Evolutionary conservation across 208 protist genomes (phyloP).

Genomic region (Balamuthia mandrillaris): DNA sequence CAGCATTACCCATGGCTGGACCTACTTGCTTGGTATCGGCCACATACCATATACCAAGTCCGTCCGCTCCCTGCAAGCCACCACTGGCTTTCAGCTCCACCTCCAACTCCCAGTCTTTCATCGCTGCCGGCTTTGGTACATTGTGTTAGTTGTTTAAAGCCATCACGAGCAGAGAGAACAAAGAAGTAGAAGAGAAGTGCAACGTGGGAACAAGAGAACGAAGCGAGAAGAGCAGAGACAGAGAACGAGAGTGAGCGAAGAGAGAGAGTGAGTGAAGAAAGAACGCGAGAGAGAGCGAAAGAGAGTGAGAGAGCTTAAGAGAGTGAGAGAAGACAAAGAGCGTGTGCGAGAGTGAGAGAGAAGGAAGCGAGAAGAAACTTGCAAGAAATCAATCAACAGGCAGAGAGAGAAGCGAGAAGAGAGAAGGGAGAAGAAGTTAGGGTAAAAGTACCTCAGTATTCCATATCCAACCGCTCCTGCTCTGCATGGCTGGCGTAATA

Average conservation of each 20-base stretch:
- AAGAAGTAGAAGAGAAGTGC: too few species aligned
- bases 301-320: background rate
- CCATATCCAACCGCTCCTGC: constrained; percentile 29
- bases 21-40: constrained; percentile 32
- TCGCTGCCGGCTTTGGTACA: constrained; percentile 12
- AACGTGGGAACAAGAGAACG: too few species aligned
- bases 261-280: background rate
- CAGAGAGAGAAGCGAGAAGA: too few species aligned
- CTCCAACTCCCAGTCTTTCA: constrained; percentile 42
- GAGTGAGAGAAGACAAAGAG: background rate
- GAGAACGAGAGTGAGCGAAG: background rate
- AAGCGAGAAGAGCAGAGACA: background rate
- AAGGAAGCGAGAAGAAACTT: too few species aligned
- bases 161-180: too few species aligned
- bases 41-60: constrained; percentile 62
- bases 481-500: constrained; percentile 42
- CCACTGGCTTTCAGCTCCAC: constrained; percentile 38
- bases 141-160: too few species aligned
- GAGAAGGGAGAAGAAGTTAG: background rate
- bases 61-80: constrained; percentile 53
- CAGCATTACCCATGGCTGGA: constrained; percentile 47
- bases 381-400: too few species aligned
- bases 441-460: constrained; percentile 40
- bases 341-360: too few species aligned
- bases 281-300: background rate